These are phyloP conservation scores for Diaporthe ampelina DNA, from an alignment of 2,329 filamentous ascomycete species.

Conservation along the genomic window DNA sequence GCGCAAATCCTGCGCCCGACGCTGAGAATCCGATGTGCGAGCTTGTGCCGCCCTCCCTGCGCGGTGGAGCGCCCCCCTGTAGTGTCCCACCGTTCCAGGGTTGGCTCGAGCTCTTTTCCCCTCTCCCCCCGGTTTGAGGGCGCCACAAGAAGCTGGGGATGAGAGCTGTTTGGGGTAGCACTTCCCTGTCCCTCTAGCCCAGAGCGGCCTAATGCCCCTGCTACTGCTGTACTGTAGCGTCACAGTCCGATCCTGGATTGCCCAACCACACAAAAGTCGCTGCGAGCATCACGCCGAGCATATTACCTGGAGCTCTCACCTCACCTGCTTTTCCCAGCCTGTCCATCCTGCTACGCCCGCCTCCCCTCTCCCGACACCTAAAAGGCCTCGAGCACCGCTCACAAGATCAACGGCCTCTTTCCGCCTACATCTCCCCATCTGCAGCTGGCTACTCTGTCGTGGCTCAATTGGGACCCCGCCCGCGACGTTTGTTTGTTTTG, in stretches of 20 bases:
- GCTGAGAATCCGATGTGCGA: conserved; percentile 4
- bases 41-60: background rate
- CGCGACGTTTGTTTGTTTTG: background rate
- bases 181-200: conserved; percentile 30
- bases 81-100: background rate
- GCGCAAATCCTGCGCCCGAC: conserved; percentile 29
- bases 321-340: conserved; percentile 28
- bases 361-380: conserved; percentile 28
- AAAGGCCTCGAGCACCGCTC: conserved; percentile 23
- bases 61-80: conserved; percentile 11
- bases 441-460: conserved; percentile 19
- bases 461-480: conserved; percentile 3
- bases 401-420: conserved; percentile 18
- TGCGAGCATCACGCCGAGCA: conserved; percentile 36
- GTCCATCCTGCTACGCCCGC: conserved; percentile 20
- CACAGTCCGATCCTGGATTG: conserved; percentile 32
- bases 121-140: conserved; percentile 26
- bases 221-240: conserved; percentile 29
- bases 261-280: conserved; percentile 36
- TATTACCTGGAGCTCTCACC: conserved; percentile 37
- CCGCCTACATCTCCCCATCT: background rate
- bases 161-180: conserved; percentile 31
- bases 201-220: conserved; percentile 26
- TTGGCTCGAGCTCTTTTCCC: conserved; percentile 31
- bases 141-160: conserved; percentile 37